Conservation (phyloP, 495 filamentous ascomycete species). For the Penicillium flavigenum region DNA sequence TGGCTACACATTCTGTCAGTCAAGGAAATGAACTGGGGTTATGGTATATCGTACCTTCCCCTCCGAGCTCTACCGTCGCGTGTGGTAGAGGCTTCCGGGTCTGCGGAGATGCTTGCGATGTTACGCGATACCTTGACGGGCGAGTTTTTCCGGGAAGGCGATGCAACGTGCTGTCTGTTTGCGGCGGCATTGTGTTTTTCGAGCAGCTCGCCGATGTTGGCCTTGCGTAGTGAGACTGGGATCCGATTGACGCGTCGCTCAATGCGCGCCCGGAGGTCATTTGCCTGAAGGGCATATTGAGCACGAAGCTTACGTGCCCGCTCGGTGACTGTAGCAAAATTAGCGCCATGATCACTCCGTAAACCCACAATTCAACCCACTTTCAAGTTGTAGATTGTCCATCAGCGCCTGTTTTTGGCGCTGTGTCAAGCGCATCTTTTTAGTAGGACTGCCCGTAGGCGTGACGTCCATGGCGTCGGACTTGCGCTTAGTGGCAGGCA, state of each 20-base stretch:
- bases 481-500: slow-evolving; percentile 64
- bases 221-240: slow-evolving; percentile 72
- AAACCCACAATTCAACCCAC: slow-evolving; percentile 51
- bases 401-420: slow-evolving; percentile 85
- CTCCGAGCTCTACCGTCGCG: slow-evolving; percentile 53
- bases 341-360: neutral
- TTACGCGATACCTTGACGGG: slow-evolving; percentile 35
- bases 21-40: neutral
- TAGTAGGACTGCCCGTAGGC: slow-evolving; percentile 58
- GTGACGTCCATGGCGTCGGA: slow-evolving; percentile 46
- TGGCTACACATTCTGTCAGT: slow-evolving; percentile 46
- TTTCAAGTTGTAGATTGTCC: slow-evolving; percentile 89
- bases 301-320: slow-evolving; percentile 86
- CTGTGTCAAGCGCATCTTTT: slow-evolving; percentile 64
- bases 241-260: slow-evolving; percentile 96
- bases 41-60: slow-evolving; percentile 53
- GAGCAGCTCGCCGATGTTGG: slow-evolving; percentile 80
- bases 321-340: slow-evolving; percentile 68
- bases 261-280: slow-evolving; percentile 78
- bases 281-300: slow-evolving; percentile 84
- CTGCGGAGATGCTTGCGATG: slow-evolving; percentile 31
- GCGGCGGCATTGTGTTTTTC: slow-evolving; percentile 50
- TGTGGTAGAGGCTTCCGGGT: slow-evolving; percentile 30
- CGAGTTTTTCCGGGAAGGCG: slow-evolving; percentile 30
- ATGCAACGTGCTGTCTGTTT: slow-evolving; percentile 29